phyloP scores from a whole-genome alignment of 2,329 filamentous ascomycete species.

The Epichloe gansuensis region DNA sequence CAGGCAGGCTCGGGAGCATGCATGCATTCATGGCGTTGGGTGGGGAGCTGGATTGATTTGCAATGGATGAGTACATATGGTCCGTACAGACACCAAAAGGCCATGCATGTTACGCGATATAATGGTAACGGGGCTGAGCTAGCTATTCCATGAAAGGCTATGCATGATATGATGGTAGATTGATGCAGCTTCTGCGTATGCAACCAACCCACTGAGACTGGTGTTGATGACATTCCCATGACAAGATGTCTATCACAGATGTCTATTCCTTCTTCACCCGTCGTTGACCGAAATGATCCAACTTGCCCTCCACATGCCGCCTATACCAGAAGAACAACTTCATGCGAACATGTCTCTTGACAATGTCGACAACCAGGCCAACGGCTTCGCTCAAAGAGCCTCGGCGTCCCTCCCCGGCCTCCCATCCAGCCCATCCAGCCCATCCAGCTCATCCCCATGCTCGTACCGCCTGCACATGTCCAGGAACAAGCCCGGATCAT shows the following conservation, averaged over 20 bases:
- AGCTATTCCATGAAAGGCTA: too few relatives aligned
- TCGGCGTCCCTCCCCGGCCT: neutral
- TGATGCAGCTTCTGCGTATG: too few relatives aligned
- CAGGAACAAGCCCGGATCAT: conserved; percentile 60
- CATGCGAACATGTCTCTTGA: conserved; percentile 12
- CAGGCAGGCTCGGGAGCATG: too few relatives aligned
- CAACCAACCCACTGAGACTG: too few relatives aligned
- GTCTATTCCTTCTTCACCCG: conserved; percentile 5
- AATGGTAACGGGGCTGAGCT: too few relatives aligned
- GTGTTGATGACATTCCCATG: neutral
- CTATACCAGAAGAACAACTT: conserved; percentile 15
- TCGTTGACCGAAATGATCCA: conserved; percentile 16
- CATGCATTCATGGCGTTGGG: too few relatives aligned
- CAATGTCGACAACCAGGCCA: conserved; percentile 9
- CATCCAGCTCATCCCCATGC: conserved; percentile 19
- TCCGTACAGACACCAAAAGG: too few relatives aligned
- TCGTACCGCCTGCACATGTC: conserved; percentile 40
- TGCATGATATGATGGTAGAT: too few relatives aligned
- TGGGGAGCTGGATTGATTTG: too few relatives aligned
- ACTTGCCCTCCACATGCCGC: conserved; percentile 14
- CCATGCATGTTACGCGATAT: too few relatives aligned
- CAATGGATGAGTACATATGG: too few relatives aligned
- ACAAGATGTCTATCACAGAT: neutral
- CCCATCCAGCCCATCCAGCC: conserved; percentile 2
- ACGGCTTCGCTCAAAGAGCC: conserved; percentile 8